Percentiles rank a stretch among this genome's conserved stretches.
Conservation (phyloP, 495 filamentous ascomycete genomes). For the Talaromyces trachyspermus region DNA sequence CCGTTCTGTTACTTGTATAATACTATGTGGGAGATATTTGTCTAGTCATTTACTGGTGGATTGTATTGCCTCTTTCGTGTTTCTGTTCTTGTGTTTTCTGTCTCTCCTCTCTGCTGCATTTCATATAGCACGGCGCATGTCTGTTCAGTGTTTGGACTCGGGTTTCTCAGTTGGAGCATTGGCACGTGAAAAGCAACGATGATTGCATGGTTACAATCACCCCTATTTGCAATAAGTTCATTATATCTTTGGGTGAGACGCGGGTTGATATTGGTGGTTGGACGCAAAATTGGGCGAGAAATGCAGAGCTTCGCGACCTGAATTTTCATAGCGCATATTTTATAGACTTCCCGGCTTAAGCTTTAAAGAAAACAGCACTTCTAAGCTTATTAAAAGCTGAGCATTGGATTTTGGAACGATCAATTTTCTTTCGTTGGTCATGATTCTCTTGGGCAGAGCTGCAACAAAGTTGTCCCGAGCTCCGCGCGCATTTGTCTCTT, state of each 20-base stretch:
- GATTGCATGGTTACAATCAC: not conserved
- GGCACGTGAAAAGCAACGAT: conserved; percentile 4
- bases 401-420: too few relatives aligned
- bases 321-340: too few relatives aligned
- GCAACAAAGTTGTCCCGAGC: not conserved
- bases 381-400: too few relatives aligned
- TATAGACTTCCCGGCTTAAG: too few relatives aligned
- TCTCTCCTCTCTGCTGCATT: conserved; percentile 9
- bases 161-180: conserved; percentile 1
- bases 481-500: conserved; percentile 4
- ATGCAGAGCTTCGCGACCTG: too few relatives aligned
- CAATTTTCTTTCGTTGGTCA: too few relatives aligned
- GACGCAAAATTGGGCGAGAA: too few relatives aligned
- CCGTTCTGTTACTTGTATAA: not conserved
- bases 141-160: conserved; percentile 2
- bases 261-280: not conserved
- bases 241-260: not conserved
- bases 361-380: too few relatives aligned
- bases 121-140: conserved; percentile 7
- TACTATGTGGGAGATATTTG: not conserved
- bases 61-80: not conserved
- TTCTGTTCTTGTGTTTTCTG: not conserved
- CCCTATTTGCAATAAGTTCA: not conserved
- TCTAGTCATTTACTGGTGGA: not conserved
- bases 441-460: too few relatives aligned